phyloP scores from a whole-genome alignment of 2,329 filamentous ascomycete genomes.

The Penicillium sp. region DNA sequence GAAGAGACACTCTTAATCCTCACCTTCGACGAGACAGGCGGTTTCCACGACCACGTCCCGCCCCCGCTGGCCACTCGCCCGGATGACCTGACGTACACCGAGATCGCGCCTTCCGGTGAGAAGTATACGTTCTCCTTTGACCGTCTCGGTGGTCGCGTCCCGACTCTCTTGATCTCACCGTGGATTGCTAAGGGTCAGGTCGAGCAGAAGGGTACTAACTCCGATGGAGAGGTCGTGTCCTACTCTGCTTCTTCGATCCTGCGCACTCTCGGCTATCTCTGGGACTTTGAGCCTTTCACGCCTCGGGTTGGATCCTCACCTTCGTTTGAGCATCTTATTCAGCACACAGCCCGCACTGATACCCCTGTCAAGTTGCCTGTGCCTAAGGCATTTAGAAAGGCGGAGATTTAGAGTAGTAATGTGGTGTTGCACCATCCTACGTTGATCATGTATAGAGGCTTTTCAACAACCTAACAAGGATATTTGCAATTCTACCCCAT shows the following conservation, averaged over 20 bases:
- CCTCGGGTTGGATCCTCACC: conserved; percentile 27
- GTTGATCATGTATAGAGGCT: not conserved
- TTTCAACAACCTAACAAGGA: not conserved
- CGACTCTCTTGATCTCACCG: conserved; percentile 32
- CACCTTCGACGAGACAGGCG: conserved; percentile 41
- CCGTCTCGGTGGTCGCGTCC: conserved; percentile 31
- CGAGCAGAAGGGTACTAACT: conserved; percentile 32
- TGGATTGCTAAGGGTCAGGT: conserved; percentile 31
- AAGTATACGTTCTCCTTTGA: conserved; percentile 30
- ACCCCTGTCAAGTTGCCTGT: conserved; percentile 24
- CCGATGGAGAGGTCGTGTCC: conserved; percentile 21
- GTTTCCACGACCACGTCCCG: conserved; percentile 41
- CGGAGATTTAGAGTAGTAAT: conserved; percentile 2
- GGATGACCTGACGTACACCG: conserved; percentile 37
- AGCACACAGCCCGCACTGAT: conserved; percentile 16
- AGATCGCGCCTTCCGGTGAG: conserved; percentile 25
- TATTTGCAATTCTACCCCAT: not conserved
- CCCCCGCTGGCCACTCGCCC: conserved; percentile 34
- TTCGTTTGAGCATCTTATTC: conserved; percentile 33
- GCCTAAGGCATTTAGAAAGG: conserved; percentile 13
- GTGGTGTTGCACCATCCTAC: not conserved
- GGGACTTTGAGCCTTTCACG: conserved; percentile 35
- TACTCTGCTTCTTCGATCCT: conserved; percentile 32
- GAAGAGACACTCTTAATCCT: conserved; percentile 37
- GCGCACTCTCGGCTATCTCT: conserved; percentile 34